Base-by-base conservation (phyloP, 2,329 filamentous ascomycete genomes). In the Venturia aucupariae region DNA sequence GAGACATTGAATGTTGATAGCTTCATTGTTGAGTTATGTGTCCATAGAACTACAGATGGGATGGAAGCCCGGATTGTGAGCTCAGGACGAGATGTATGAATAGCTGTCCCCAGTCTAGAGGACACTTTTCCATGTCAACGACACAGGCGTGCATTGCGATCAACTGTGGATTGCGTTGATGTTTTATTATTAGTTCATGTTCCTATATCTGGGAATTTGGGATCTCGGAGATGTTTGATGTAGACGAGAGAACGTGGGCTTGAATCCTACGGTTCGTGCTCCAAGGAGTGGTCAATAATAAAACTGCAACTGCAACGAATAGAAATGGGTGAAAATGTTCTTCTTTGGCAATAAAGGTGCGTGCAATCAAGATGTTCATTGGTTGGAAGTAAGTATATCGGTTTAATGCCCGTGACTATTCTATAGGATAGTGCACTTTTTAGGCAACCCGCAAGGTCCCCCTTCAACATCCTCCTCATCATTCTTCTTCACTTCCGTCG, bases 371-470 rank as follows among this genome's bases (percentile, higher is more conserved):
- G n/a, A n/a, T n/a, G n/a, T n/a, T n/a, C n/a, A n/a, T n/a, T n/a
- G n/a, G n/a, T n/a, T n/a, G n/a, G n/a, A n/a, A n/a, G n/a, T n/a
- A n/a, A n/a, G n/a, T n/a, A n/a, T n/a, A n/a, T n/a, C n/a, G n/a
- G n/a, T n/a, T n/a, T n/a, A n/a, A n/a, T n/a, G n/a, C 30, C 27
- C 51, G 51, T 57, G 51, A 57, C 61, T 62, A n/a, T n/a, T n/a
- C n/a, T n/a, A 90, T 72, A 86, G 77, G 69, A 94, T 84, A 59
- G 78, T 77, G 75, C 90, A 94, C 72, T 92, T 92, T 62, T 80
- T 78, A 39, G 90, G 90, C 70, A 94, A 77, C 27, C 90, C 90
- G 73, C 90, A 95, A 57, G 88, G 89, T 0, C 90, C 88, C 6
- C 55, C 41, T 71, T 87, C 84, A 65, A 82, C 82, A 63, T 81